Evolutionary conservation across 2,329 filamentous ascomycete genomes (phyloP), one percentile per base, ranked within the genome.

Genomic region (Pseudogymnoascus sp.): DNA sequence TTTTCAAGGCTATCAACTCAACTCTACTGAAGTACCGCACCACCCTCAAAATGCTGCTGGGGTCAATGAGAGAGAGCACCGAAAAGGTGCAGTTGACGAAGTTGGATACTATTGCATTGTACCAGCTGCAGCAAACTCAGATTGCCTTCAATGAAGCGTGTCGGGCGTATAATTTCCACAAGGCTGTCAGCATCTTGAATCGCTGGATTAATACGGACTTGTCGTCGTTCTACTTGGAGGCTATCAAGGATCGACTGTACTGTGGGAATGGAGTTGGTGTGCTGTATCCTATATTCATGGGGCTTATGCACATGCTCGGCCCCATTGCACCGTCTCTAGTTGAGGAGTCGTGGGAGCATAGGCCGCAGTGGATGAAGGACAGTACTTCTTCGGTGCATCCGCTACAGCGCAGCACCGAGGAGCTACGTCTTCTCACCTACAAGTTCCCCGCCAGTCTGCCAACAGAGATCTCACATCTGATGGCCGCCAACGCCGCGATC

Each of bases 141-240:
- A 72, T 76, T 7, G 81, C 86, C 57, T 90, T 93, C 0, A 82
- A 84, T 67, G 78, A 80, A 14, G 83, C 88, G 21, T 92, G 88
- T 72, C 77, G 83, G 37, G 84, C 84, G 25, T 89, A 90, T 72
- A 90, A 96, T 72, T 97, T 96, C 75, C 88, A 92, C 81, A 90
- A 86, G 75, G 93, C 84, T 11, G 80, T 92, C 5, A 85, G 81
- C 65, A 77, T 83, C 3, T 81, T 98, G 68, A 96, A 93, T 75
- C 84, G 85, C 67, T 97, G 93, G 87, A 82, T 96, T 65, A 86
- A 87, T 63, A 86, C 82, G 23, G 90, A 97, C 69, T 82, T 99
- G 23, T 97, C 92, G 0, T 89, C 93, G 0, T 96, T 97, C 75
- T 99, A 98, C 75, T 85, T 99, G 64, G 95, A 99, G 76, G 87